Evolutionary conservation across 1,139 yeast species (phyloP), one percentile per base, ranked within the genome.

Genomic region (Taphrina wiesneri): DNA sequence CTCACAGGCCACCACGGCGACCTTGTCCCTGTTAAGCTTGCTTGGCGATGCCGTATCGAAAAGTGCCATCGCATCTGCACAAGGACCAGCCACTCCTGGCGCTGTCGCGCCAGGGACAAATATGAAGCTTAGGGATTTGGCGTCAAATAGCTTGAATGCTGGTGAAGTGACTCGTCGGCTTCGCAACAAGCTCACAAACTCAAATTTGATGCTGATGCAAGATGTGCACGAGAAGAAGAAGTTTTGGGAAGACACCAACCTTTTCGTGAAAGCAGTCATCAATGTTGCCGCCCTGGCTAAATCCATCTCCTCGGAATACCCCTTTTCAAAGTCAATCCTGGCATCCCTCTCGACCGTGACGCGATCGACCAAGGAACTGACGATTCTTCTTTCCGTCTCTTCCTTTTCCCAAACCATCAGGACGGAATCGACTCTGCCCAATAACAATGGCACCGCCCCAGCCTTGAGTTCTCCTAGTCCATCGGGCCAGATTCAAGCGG

Each of bases 211-310:
- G 53, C 81, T 81, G 39, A 81, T 80, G 54, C 34, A 36, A 15
- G 79, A 79, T 13, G 70, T 75, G 17, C 80, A 85, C 0, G 87
- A 88, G 41, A 85, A 88, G 69, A 81, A 83, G 68, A 80, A 81
- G 70, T 86, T 93, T 68, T 92, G 96, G 86, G 98, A 92, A 71
- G 95, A 89, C 72, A 87, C 91, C 46, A 91, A 90, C 75, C 79
- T 85, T 65, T 90, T 92, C 72, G 79, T 92, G 71, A 91, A 90
- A 73, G 87, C 69, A 15, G 65, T 68, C 52, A 68, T 68, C 62
- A 56, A 67, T 21, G 65, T 68, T 21, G 69, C 69, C 3, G 68
- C 65, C 25, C 49, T 63, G 43, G 69, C 67, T 5, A 68, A 68
- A 41, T 23, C 63, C 7, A 52, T 68, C n/a, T 66, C 68, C 7